A percentile compares a stretch with the other conserved stretches of the same genome.
phyloP scores from a whole-genome alignment of 371 early-diverging fungal species.

The Mortierella sp. region DNA sequence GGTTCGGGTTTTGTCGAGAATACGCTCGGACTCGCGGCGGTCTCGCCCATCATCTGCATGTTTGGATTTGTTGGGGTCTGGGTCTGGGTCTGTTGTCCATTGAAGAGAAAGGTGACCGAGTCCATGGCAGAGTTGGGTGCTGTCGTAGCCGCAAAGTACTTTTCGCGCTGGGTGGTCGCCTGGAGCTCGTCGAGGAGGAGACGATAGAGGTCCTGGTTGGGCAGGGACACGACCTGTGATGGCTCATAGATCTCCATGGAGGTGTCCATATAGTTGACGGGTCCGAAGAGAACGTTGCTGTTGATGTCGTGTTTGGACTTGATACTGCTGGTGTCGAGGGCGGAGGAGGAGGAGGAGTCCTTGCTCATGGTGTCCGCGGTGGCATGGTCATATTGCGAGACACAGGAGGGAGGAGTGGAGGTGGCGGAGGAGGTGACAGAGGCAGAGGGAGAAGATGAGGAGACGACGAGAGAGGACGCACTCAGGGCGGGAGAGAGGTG shows the following conservation, averaged over 20 bases:
- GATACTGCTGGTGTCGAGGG: neutral
- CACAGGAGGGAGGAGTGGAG: slow-evolving; percentile 11
- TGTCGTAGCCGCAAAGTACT: slow-evolving; percentile 38
- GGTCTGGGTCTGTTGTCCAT: slow-evolving; percentile 26
- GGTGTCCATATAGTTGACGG: slow-evolving; percentile 30
- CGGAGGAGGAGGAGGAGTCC: neutral
- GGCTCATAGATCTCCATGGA: slow-evolving; percentile 44
- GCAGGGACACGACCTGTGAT: slow-evolving; percentile 20
- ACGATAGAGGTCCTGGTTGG: slow-evolving; percentile 45
- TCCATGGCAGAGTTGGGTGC: slow-evolving; percentile 39
- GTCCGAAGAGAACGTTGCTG: slow-evolving; percentile 13
- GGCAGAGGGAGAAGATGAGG: slow-evolving; percentile 18
- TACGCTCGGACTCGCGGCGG: slow-evolving; percentile 5
- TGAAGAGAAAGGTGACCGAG: slow-evolving; percentile 45
- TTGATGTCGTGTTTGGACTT: slow-evolving; percentile 22
- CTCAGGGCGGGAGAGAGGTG: slow-evolving; percentile 26
- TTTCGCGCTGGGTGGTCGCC: slow-evolving; percentile 44
- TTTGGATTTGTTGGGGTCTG: slow-evolving; percentile 11
- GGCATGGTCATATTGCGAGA: slow-evolving; percentile 14
- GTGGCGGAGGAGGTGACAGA: neutral
- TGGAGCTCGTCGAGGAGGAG: slow-evolving; percentile 47
- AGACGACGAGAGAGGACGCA: slow-evolving; percentile 18
- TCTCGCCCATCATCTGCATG: slow-evolving; percentile 7
- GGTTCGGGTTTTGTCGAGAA: slow-evolving; percentile 27
- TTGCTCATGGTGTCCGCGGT: slow-evolving; percentile 7